Percentiles rank a stretch among this genome's conserved stretches.
Evolutionary conservation across 2,329 filamentous ascomycete genomes (phyloP).

Genomic region (Arthrobotrys pseudoclavata): DNA sequence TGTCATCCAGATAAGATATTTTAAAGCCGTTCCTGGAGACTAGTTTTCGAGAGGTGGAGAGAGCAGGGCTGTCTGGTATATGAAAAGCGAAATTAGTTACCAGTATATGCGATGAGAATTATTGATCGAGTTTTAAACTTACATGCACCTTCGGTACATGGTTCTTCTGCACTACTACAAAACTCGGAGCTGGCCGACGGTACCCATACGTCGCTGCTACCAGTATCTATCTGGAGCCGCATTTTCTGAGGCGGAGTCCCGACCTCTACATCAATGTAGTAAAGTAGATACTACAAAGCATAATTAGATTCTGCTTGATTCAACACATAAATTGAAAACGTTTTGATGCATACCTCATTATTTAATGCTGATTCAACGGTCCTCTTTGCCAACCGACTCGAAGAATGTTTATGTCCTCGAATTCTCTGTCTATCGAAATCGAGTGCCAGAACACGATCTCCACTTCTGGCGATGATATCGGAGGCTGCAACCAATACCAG

Average conservation of each 20-base stretch:
- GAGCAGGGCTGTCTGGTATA: conserved; percentile 27
- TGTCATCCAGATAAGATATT: conserved; percentile 66
- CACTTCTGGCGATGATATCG: conserved; percentile 21
- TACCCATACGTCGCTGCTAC: conserved; percentile 75
- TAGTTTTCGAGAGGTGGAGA: conserved; percentile 61
- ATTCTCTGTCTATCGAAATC: conserved; percentile 41
- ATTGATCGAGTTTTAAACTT: conserved; percentile 14
- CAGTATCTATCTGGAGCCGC: conserved; percentile 73
- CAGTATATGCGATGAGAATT: not conserved
- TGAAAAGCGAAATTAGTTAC: not conserved
- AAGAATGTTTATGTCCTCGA: conserved; percentile 11
- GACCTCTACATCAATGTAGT: conserved; percentile 72
- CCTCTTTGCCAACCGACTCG: conserved; percentile 22
- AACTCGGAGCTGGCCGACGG: conserved; percentile 61
- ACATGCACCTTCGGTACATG: conserved; percentile 62
- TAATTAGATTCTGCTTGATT: not conserved
- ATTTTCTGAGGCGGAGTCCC: conserved; percentile 73
- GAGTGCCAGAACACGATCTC: conserved; percentile 37
- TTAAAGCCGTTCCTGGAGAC: conserved; percentile 63
- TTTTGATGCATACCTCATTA: conserved; percentile 37
- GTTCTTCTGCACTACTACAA: conserved; percentile 55
- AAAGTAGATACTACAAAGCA: conserved; percentile 64
- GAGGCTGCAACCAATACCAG: conserved; percentile 9
- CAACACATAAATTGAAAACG: not conserved
- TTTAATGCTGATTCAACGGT: conserved; percentile 34